phyloP scores from a whole-genome alignment of 495 filamentous ascomycete species.

The Aspergillus bridgeri region DNA sequence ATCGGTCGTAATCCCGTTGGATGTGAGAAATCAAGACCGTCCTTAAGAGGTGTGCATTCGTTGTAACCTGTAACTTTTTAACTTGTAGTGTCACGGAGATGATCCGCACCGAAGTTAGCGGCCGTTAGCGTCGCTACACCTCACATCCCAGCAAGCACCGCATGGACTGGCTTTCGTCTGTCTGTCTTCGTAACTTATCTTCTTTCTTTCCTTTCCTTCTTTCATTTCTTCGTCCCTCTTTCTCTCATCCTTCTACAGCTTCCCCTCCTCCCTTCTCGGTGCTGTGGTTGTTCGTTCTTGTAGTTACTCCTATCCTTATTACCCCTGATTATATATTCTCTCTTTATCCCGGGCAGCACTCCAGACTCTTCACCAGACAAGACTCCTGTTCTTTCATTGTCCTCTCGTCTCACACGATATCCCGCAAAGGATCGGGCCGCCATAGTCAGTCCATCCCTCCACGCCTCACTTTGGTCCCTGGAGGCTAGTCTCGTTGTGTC shows the following conservation, averaged over 20 bases:
- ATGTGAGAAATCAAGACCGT: no score
- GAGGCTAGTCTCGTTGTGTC: slow-evolving; percentile 1
- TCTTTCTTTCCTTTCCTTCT: not conserved
- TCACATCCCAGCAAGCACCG: not conserved
- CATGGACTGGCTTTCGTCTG: not conserved
- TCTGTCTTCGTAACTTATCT: not conserved
- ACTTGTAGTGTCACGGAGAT: not conserved
- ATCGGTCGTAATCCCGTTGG: no score
- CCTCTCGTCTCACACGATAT: not conserved
- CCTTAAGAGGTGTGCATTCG: no score
- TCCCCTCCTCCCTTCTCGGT: not conserved
- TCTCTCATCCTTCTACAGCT: not conserved
- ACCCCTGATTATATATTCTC: not conserved
- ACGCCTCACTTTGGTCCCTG: not conserved
- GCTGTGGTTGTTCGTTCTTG: not conserved
- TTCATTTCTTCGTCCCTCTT: not conserved
- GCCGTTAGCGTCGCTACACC: not conserved
- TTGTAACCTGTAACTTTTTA: no score
- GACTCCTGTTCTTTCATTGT: not conserved
- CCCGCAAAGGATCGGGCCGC: not conserved
- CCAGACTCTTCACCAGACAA: not conserved
- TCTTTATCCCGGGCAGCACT: not conserved
- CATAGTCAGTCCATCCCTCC: slow-evolving; percentile 1
- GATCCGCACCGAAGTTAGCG: not conserved
- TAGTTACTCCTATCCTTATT: not conserved